A percentile compares a stretch with the other conserved stretches of the same genome.
These are phyloP conservation scores for Pythium phragmiticola DNA, from an alignment of 352 stramenopile genomes.

Conservation along the genomic window DNA sequence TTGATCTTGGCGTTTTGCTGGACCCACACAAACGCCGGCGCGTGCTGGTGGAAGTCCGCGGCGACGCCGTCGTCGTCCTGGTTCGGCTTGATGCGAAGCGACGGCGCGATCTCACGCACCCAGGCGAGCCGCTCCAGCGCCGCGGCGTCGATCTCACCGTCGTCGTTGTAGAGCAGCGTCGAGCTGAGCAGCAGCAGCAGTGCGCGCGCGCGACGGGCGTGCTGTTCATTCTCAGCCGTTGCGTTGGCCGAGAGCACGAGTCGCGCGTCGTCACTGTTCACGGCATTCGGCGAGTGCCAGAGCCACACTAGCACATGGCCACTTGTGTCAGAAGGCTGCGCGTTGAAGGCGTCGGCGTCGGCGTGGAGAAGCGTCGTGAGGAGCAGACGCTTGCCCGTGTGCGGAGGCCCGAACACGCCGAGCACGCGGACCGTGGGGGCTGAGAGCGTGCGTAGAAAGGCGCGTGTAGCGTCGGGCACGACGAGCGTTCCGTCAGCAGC, in stretches of 20 bases:
- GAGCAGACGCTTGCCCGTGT: conserved; percentile 45
- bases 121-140: conserved; percentile 50
- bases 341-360: conserved; percentile 25
- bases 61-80: conserved; percentile 54
- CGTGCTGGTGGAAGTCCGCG: conserved; percentile 45
- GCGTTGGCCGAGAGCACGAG: conserved; percentile 19
- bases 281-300: conserved; percentile 21
- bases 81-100: conserved; percentile 49
- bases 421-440: conserved; percentile 36
- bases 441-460: conserved; percentile 23
- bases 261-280: background rate
- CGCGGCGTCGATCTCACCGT: conserved; percentile 47
- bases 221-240: conserved; percentile 13
- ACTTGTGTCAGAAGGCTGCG: background rate
- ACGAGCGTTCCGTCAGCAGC: background rate
- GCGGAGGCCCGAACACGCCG: conserved; percentile 39
- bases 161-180: conserved; percentile 53
- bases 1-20: conserved; percentile 68
- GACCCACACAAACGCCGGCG: conserved; percentile 65
- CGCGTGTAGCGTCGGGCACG: conserved; percentile 26
- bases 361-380: conserved; percentile 44
- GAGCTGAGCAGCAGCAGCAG: conserved; percentile 65
- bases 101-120: conserved; percentile 36
- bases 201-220: conserved; percentile 21
- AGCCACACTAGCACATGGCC: conserved; percentile 48